Evolutionary conservation across 768 basidiomycete species (phyloP).

Genomic region (Fomitopsis serialis): DNA sequence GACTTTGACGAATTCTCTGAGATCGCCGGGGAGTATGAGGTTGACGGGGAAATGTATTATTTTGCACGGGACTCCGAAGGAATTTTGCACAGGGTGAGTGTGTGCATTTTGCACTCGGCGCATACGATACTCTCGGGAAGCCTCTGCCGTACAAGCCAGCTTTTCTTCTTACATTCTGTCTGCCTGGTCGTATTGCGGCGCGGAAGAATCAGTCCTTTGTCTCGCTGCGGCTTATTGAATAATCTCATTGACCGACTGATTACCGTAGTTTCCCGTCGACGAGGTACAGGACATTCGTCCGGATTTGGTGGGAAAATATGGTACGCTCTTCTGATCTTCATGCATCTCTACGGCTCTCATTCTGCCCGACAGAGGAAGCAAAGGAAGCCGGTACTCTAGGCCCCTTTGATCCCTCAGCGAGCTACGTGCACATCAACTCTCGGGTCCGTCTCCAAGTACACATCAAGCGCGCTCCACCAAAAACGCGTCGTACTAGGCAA

Average conservation of each 20-base stretch:
- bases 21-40: conserved; percentile 53
- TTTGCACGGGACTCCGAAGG: conserved; percentile 57
- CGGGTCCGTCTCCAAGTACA: conserved; percentile 37
- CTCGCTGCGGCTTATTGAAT: no score
- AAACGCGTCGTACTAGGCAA: conserved; percentile 16
- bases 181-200: no score
- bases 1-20: conserved; percentile 9
- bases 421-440: conserved; percentile 53
- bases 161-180: no score
- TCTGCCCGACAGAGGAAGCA: conserved; percentile 35
- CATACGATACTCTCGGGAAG: no score
- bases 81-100: conserved; percentile 51
- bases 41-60: conserved; percentile 41
- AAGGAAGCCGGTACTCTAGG: conserved; percentile 38
- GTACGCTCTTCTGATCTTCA: conserved; percentile 32
- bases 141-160: no score
- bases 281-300: conserved; percentile 33
- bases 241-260: no score
- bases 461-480: conserved; percentile 21
- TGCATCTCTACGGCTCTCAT: not conserved
- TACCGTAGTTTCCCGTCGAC: conserved; percentile 12
- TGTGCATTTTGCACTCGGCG: not conserved
- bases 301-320: conserved; percentile 49
- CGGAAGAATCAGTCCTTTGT: no score
- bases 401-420: conserved; percentile 57